Evolutionary conservation across 129 eudicot genomes (phyloP), one percentile per base, ranked within the genome.

Genomic region (Logfia minima): DNA sequence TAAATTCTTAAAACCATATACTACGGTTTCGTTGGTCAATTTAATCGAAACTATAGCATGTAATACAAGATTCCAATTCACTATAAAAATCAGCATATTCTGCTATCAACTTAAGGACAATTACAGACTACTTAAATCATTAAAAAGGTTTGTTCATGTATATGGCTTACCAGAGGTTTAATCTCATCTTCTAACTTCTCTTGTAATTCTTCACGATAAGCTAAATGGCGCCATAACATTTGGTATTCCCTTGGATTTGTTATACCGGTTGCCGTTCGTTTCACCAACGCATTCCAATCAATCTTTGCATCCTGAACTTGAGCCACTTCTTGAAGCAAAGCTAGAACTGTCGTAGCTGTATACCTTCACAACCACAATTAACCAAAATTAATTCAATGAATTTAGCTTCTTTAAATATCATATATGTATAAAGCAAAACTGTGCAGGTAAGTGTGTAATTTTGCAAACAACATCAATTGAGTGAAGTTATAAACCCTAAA

Each of bases 151-250:
- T 14, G 18, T 48, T 48, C 14, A 48, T 13, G 55, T 48, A 48
- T 3, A 48, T 14, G 51, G 64, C 73, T 55, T 19, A 90, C 97
- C 87, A 88, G 39, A 79, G 92, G 97, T 51, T 85, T 83, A 70
- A 70, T 82, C 53, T 55, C 90, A 75, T 80, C 79, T 55, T 84
- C 91, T 10, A 86, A 23, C n/a, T 55, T 76, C 22, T 90, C 96
- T 2, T 65, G 37, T 77, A 93, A 71, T 11, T 81, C 37, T 26
- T 86, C 78, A 0, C 92, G 88, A 84, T 93, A 93, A 19, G 98
- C 97, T 64, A 90, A 81, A 85, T 93, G 97, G 71, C 97, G 89
- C 98, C 98, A 93, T 21, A 93, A 64, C 98, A 87, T 88, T 39
- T 90, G 98, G 84, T 88, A 88, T 56, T 90, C 98, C 82, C 92